These are phyloP conservation scores for Ramaria sp. DNA, from an alignment of 768 basidiomycete genomes.

Conservation along the genomic window DNA sequence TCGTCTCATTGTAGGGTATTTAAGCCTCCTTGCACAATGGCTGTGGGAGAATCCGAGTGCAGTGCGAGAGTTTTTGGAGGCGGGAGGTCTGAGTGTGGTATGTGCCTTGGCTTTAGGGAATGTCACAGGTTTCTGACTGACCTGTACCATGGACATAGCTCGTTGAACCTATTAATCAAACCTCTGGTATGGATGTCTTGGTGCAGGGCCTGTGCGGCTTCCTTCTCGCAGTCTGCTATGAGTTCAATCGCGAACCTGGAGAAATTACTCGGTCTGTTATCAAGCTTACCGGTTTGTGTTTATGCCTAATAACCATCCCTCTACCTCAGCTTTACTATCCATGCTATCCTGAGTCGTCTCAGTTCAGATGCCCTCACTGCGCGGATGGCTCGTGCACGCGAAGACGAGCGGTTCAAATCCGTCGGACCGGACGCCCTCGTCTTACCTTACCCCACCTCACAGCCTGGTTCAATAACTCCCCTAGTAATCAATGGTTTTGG, in stretches of 20 bases:
- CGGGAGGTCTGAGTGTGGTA: slow-evolving; percentile 85
- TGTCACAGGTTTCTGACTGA: background rate
- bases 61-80: slow-evolving; percentile 81
- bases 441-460: slow-evolving; percentile 26
- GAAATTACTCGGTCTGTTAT: slow-evolving; percentile 77
- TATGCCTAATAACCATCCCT: background rate
- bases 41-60: slow-evolving; percentile 91
- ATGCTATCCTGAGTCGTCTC: slow-evolving; percentile 83
- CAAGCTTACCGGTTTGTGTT: background rate
- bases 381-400: slow-evolving; percentile 76
- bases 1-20: slow-evolving; percentile 74
- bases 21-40: slow-evolving; percentile 82
- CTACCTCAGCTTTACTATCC: slow-evolving; percentile 56
- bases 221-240: slow-evolving; percentile 88
- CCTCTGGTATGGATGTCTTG: slow-evolving; percentile 71
- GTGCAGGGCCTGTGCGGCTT: slow-evolving; percentile 88
- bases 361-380: slow-evolving; percentile 84
- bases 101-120: slow-evolving; percentile 22
- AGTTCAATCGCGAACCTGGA: slow-evolving; percentile 91
- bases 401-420: slow-evolving; percentile 87
- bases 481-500: slow-evolving; percentile 22
- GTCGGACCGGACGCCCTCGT: slow-evolving; percentile 82
- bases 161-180: slow-evolving; percentile 90
- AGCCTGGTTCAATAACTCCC: slow-evolving; percentile 19
- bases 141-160: slow-evolving; percentile 37